Evolutionary conservation across 805 yeast species (phyloP).

Genomic region (Zygosaccharomyces siamensis): DNA sequence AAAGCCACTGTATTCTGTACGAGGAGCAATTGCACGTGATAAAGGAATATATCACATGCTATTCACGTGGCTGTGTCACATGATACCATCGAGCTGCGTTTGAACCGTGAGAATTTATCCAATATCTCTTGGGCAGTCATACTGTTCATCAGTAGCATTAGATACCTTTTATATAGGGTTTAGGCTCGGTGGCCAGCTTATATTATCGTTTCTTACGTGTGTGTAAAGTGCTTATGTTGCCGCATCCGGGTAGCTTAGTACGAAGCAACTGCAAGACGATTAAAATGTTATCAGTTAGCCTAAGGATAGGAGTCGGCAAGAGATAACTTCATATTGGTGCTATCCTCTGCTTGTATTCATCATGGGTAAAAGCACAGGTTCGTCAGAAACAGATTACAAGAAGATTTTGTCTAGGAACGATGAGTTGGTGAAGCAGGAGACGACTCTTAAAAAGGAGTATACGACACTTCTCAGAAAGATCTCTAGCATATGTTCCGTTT

Average conservation of each 20-base stretch:
- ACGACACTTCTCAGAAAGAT: slow-evolving; percentile 32
- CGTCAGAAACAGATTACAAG: slow-evolving; percentile 11
- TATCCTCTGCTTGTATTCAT: background rate
- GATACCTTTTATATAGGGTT: too few species aligned
- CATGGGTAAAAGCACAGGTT: slow-evolving; percentile 3
- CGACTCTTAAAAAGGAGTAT: slow-evolving; percentile 29
- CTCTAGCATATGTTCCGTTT: slow-evolving; percentile 24
- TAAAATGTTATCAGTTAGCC: background rate
- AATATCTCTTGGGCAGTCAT: too few species aligned
- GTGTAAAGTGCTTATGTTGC: too few species aligned
- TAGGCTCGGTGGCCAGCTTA: too few species aligned
- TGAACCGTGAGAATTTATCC: too few species aligned
- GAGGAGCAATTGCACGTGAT: background rate
- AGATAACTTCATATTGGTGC: background rate
- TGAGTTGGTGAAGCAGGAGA: slow-evolving; percentile 31
- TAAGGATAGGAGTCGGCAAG: background rate
- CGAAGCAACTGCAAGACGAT: background rate
- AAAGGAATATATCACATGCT: too few species aligned
- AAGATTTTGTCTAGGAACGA: slow-evolving; percentile 27
- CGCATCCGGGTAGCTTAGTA: background rate
- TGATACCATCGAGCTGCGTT: too few species aligned
- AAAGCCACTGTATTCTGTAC: background rate
- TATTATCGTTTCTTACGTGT: too few species aligned
- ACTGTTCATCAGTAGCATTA: too few species aligned
- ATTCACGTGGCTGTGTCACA: too few species aligned